A percentile compares a stretch with the other conserved stretches of the same genome.
These are phyloP conservation scores for Nakazawaea ishiwadae DNA, from an alignment of 805 yeast species.

Conservation along the genomic window DNA sequence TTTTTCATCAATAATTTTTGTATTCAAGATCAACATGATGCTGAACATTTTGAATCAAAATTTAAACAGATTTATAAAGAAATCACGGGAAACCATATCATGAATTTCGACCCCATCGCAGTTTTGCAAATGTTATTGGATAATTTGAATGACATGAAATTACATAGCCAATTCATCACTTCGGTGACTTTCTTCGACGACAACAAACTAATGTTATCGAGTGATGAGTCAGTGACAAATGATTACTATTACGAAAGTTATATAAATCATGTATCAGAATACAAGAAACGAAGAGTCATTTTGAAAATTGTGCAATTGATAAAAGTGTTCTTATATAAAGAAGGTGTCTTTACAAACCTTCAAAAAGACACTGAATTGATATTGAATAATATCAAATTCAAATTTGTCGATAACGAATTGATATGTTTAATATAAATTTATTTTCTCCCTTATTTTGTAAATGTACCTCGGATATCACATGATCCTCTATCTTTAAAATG, in stretches of 20 bases:
- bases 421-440: not conserved
- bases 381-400: not conserved
- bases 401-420: not conserved
- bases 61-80: slow-evolving; percentile 1
- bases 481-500: too few relatives aligned
- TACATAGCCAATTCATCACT: not conserved
- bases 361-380: too few relatives aligned
- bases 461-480: too few relatives aligned
- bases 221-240: not conserved
- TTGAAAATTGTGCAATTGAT: not conserved
- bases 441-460: too few relatives aligned
- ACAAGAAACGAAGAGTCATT: not conserved
- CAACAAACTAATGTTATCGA: not conserved
- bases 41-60: not conserved
- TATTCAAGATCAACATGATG: not conserved
- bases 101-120: not conserved
- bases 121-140: not conserved
- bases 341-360: too few relatives aligned
- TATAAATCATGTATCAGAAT: not conserved
- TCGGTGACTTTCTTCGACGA: not conserved
- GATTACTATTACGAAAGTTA: slow-evolving; percentile 2
- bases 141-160: slow-evolving; percentile 1
- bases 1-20: not conserved
- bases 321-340: not conserved
- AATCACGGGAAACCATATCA: not conserved